Evolutionary conservation across 1,139 yeast species (phyloP), one percentile per base, ranked within the genome.

Genomic region (Pneumocystis wakefieldiae): DNA sequence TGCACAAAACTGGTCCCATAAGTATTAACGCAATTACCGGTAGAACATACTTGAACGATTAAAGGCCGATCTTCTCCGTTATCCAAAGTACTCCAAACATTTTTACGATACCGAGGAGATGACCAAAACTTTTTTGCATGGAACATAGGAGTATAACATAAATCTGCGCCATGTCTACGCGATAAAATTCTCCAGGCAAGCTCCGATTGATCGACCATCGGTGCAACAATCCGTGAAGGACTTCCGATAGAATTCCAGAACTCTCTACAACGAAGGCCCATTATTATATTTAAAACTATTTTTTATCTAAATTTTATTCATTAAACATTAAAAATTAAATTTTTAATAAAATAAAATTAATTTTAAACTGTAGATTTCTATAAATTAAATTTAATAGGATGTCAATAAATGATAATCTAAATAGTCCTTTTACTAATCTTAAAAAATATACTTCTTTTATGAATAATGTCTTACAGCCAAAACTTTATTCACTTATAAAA

Each of bases 141-240:
- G 69, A 86, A 82, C 99, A 94, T 94, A 1, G 99, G 98, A 0
- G 98, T 88, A 71, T 91, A 94, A 70, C 97, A 89, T 57, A 94
- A 76, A 4, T 91, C 88, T 0, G 98, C 98, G 1, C 98, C 99
- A 71, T 91, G 86, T 67, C 81, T 79, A 66, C 97, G 79, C 1
- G 96, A 87, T 24, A 94, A 76, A 19, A 89, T 81, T 69, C 99
- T 80, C 97, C 98, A 94, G 0, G 96, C 98, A 38, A 92, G 79
- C 71, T 94, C 98, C 2, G 92, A 84, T 69, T 90, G 97, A 73
- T 94, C 98, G 14, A 94, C 99, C 97, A 94, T 92, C 1, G 99
- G 99, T 0, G 97, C 98, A 35, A 94, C 95, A 19, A 94, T 84
- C 67, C 87, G 87, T 63, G 79, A 82, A 0, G 98, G 98, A 29